Evolutionary conservation across 352 stramenopile genomes (phyloP), one percentile per base, ranked within the genome.

Genomic region (Phytophthora parvispora): DNA sequence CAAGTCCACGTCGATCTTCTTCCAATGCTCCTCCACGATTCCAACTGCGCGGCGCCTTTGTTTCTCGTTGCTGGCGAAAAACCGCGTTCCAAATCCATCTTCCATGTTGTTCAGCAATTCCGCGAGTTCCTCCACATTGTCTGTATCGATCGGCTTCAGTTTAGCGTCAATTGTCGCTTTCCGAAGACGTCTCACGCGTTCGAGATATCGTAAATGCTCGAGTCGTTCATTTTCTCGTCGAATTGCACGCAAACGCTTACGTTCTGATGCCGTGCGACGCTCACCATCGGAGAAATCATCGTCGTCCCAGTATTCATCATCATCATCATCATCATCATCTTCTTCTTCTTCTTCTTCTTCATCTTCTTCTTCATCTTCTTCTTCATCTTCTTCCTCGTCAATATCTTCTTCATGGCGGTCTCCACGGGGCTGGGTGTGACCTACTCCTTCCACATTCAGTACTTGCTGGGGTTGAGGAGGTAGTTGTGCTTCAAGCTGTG

Each of bases 21-120:
- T 68, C 65, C 66, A 72, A 36, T 78, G 65, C 4, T 48, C 65
- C 43, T 78, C 65, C 27, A 74, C 43, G 59, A 74, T 74, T 27
- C 60, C 24, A 28, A 22, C 18, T 6, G 64, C 50, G 9, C 38
- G 34, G 27, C 27, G n/a, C 3, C 25, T 8, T 20, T 38, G 34
- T 10, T 57, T 38, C 10, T 34, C 18, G 0, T 47, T 28, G 31
- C 31, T 16, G 48, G 16, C n/a, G 6, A 78, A 71, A 40, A 78
- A 74, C 5, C 50, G 59, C 24, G 48, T 62, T 28, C 70, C 64
- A 51, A 65, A 68, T 6, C 50, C 34, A 16, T n/a, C 42, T 22
- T 66, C 57, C 20, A 64, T 12, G 15, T 45, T 64, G 49, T 77
- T 34, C 55, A 77, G 42, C 29, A 74, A 51, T 12, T 6, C 18